Base-by-base conservation (phyloP, 345 rosid genomes). In the Eucalyptus regnans region DNA sequence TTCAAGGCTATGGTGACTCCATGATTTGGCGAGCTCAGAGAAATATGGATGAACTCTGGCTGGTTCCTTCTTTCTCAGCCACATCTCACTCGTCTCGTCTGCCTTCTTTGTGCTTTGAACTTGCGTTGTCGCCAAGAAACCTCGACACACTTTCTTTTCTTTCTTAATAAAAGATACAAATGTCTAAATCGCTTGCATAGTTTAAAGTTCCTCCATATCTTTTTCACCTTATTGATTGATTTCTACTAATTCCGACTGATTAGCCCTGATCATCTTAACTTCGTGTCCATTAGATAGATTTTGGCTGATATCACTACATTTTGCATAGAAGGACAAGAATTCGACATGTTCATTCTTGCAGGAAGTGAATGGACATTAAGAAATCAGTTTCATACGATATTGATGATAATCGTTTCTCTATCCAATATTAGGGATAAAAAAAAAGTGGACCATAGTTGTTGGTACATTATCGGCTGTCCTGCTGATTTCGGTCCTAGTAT, bases 381-480 rank as follows among this genome's bases (percentile, higher is more conserved):
- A 76, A 76, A 76, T 41, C 41, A 76, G 20, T 76, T 18, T 37
- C 83, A 37, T 9, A 71, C 43, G 83, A 37, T 76, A 41, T 10
- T 76, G 83, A 76, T 76, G 62, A 68, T 41, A 49, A 76, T 41
- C 15, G 15, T 76, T 76, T 76, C 83, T 76, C 48, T 76, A 76
- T 20, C 48, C 29, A 58, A 62, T 51, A 62, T 86, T 91, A 90
- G 94, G 90, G 68, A 51, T 37, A 14, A 89, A 37, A 49, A 87
- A 60, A 33, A 90, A 80, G 86, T 93, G 95, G 96, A 50, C 66
- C 20, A 66, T 93, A 86, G 50, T 90, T 86, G 31, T 92, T 18
- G 91, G 89, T 56, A 23, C 93, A 58, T 88, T 93, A 87, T 91
- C 93, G 87, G 88, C 89, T 20, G 84, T 91, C 79, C 83, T 92